Base-by-base conservation (phyloP, 345 rosid species). In the Corchorus olitorius region DNA sequence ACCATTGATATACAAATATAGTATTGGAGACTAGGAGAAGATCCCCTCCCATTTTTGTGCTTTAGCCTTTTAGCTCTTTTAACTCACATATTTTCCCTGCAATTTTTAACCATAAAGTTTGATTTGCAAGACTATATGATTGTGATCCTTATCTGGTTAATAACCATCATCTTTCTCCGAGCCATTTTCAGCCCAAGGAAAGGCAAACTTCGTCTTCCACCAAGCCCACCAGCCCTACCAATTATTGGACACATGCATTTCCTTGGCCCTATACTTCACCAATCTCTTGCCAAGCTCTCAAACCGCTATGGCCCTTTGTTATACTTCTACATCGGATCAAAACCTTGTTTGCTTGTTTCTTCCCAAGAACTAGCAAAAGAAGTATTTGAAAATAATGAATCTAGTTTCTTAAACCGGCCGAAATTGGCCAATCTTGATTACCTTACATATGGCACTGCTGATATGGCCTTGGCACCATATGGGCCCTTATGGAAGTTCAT, bases 181-280 rank as follows among this genome's bases (percentile, higher is more conserved):
- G 64, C 66, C 77, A 50, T 89, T 55, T 49, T 73, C 0, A 50
- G 43, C 55, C 78, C 68, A 59, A 10, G 17, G 33, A 61, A 41
- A 59, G 55, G 67, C 14, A 43, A 55, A 52, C 52, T 45, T 33
- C 68, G 35, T 16, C 88, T 86, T 58, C 97, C 94, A 19, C 97
- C 94, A 2, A 88, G 90, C 69, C 97, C 93, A 3, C 76, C 55
- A 70, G 77, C 82, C 77, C 79, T 91, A 37, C 97, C 94, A 5
- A 16, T 93, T 84, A 85, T 91, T 2, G 97, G 98, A 11, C 94
- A 91, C 53, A 81, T 90, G 81, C 97, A 93, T 81, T 92, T 81
- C 45, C 84, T 93, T 34, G 78, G 85, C 75, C 91, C 87, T 6
- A 76, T 91, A 73, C 86, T 81, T 55, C 90, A 86, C 80, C 92